These are phyloP conservation scores for Penicillium parvum DNA, from an alignment of 495 filamentous ascomycete genomes.

Conservation along the genomic window DNA sequence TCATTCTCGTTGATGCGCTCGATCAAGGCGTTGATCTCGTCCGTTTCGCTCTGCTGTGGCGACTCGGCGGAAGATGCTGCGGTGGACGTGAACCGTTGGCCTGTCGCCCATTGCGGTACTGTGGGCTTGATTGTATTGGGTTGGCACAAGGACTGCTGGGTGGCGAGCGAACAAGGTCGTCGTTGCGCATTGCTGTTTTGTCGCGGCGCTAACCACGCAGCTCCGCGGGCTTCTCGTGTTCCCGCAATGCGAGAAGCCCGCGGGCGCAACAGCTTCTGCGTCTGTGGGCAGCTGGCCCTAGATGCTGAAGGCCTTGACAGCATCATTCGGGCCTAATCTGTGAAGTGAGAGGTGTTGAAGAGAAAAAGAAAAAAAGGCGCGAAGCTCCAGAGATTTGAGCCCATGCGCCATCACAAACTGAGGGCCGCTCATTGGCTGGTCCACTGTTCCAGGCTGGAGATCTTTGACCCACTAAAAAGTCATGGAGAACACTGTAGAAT, in stretches of 20 bases:
- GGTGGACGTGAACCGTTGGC: constrained; percentile 26
- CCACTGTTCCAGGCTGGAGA: not conserved
- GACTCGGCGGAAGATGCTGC: constrained; percentile 14
- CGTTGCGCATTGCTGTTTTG: constrained; percentile 14
- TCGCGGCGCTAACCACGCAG: constrained; percentile 15
- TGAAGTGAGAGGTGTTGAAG: not conserved
- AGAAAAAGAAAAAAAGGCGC: constrained; percentile 14
- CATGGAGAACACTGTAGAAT: too few relatives aligned
- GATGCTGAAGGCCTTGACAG: constrained; percentile 31
- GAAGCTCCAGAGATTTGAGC: constrained; percentile 28
- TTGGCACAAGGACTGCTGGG: not conserved
- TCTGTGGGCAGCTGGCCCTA: constrained; percentile 26
- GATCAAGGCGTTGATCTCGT: constrained; percentile 33
- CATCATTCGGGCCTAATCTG: constrained; percentile 26
- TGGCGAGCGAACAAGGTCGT: constrained; percentile 1
- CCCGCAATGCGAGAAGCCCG: constrained; percentile 16
- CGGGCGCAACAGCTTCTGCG: constrained; percentile 24
- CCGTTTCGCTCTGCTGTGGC: constrained; percentile 12
- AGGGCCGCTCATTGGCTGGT: constrained; percentile 28
- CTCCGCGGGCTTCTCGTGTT: constrained; percentile 30
- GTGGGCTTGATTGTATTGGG: not conserved
- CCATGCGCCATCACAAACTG: constrained; percentile 26
- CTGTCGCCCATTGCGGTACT: constrained; percentile 3
- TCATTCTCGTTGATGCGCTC: constrained; percentile 39
- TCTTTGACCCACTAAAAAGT: not conserved